Conservation (phyloP, 345 rosid species). For the Pelargonium nanum region DNA sequence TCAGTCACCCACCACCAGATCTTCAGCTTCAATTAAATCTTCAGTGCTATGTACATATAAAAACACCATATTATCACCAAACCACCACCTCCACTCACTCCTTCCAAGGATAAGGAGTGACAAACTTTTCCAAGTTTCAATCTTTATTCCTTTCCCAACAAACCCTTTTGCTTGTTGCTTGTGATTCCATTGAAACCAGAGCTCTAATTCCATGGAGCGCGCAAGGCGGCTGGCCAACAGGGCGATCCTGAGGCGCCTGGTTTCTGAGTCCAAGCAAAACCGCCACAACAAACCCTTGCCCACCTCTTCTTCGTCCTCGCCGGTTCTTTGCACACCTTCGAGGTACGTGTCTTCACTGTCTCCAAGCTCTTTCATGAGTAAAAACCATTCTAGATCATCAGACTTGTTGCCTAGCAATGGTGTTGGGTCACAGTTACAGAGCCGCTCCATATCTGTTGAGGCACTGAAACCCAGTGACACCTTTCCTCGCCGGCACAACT, state of each 20-base stretch:
- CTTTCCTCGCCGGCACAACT: conserved; percentile 95
- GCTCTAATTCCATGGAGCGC: conserved; percentile 55
- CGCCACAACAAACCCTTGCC: conserved; percentile 26
- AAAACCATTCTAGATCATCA: conserved; percentile 14
- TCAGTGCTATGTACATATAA: conserved; percentile 3
- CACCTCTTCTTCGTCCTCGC: conserved; percentile 20
- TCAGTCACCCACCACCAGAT: conserved; percentile 26
- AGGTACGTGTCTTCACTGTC: conserved; percentile 73
- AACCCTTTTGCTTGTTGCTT: conserved; percentile 12
- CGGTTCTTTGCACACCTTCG: conserved; percentile 40
- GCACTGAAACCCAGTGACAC: conserved; percentile 62
- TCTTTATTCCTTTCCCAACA: conserved; percentile 5
- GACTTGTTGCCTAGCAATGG: conserved; percentile 24
- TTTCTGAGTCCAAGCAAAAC: conserved; percentile 42
- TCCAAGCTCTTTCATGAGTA: conserved; percentile 29
- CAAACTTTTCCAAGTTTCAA: neutral
- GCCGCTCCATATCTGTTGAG: conserved; percentile 61
- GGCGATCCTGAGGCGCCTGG: conserved; percentile 62
- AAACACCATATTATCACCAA: conserved; percentile 26
- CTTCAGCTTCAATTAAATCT: conserved; percentile 10
- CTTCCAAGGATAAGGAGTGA: neutral
- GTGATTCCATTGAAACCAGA: neutral
- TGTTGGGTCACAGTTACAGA: conserved; percentile 30
- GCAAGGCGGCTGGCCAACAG: conserved; percentile 82
- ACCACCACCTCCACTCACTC: conserved; percentile 13